Evolutionary conservation across 1,284 basidiomycete species (phyloP).

Genomic region (Exobasidium cylindrosporum): DNA sequence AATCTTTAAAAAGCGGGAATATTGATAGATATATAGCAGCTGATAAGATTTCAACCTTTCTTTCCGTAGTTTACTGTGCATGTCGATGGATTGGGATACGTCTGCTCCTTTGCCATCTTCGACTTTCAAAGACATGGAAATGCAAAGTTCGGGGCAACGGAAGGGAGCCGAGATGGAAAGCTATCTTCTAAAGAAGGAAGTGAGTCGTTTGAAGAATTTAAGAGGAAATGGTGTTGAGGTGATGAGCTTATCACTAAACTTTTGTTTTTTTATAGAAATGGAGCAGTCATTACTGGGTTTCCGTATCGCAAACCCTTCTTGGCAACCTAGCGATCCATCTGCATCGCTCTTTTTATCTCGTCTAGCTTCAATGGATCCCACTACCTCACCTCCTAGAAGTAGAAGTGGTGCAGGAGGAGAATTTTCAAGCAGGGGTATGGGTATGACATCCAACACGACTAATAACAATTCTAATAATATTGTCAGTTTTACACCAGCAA

Average conservation of each 20-base stretch:
- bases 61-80: conserved; percentile 86
- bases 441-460: background rate
- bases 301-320: conserved; percentile 84
- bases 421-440: background rate
- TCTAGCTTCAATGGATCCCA: conserved; percentile 64
- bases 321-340: conserved; percentile 81
- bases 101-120: conserved; percentile 97
- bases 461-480: background rate
- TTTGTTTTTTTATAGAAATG: conserved; percentile 69
- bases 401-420: conserved; percentile 1
- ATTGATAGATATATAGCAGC: background rate
- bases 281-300: conserved; percentile 96
- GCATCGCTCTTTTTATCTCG: conserved; percentile 79
- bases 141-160: conserved; percentile 70
- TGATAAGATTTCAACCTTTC: too few relatives aligned
- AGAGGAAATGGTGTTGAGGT: too few relatives aligned
- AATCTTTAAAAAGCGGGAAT: background rate
- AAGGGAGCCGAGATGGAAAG: conserved; percentile 66
- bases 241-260: too few relatives aligned
- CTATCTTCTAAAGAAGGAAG: conserved; percentile 79
- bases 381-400: background rate
- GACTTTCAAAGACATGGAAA: conserved; percentile 68
- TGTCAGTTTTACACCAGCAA: conserved; percentile 15
- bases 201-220: conserved; percentile 5
- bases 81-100: conserved; percentile 90